Evolutionary conservation across 2,329 filamentous ascomycete genomes (phyloP), one percentile per base, ranked within the genome.

Genomic region (Parafenestella ontariensis): DNA sequence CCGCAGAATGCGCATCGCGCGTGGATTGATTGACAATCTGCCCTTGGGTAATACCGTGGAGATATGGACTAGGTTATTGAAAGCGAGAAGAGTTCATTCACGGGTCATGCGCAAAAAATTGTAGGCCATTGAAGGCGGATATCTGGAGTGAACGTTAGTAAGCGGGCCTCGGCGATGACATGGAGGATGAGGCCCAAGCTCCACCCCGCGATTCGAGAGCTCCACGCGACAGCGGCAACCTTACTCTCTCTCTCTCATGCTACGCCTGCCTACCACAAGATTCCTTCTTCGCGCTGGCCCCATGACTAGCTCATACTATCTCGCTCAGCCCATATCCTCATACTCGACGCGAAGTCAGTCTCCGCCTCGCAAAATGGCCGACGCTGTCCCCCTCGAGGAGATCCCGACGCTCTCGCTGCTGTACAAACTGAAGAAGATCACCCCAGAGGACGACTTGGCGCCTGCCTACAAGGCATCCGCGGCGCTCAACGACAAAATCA

Each of bases 401-500:
- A 87, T 91, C 45, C 87, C 86, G 5, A 86, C 84, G 29, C 77
- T 91, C 57, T 79, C 81, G 33, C 76, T 84, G 39, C 85, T 94
- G 56, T 95, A 94, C 80, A 82, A 83, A 64, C 74, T 80, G 17
- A 78, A 80, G 53, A 78, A 79, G 58, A 79, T 90, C 34, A 52
- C 44, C 26, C 65, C 77, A 17, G 34, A 56, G n/a, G 45, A 62
- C 36, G 52, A 46, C 43, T n/a, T 36, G 5, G 34, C 29, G 20
- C 40, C 62, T 18, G 23, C 54, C 4, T 60, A 65, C 43, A 37
- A 45, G 23, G 58, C 71, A 4, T 67, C 63, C 2, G 56, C 64
- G 17, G 28, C 55, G 10, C 65, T 60, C 77, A 96, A 96, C 78
- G 77, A 85, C 70, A 87, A 85, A 59, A 82, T 97, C 66, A 85